Percentiles rank a stretch among this genome's conserved stretches.
These are phyloP conservation scores for Strobilomyces dryophilus DNA, from an alignment of 768 basidiomycete species.

Conservation along the genomic window DNA sequence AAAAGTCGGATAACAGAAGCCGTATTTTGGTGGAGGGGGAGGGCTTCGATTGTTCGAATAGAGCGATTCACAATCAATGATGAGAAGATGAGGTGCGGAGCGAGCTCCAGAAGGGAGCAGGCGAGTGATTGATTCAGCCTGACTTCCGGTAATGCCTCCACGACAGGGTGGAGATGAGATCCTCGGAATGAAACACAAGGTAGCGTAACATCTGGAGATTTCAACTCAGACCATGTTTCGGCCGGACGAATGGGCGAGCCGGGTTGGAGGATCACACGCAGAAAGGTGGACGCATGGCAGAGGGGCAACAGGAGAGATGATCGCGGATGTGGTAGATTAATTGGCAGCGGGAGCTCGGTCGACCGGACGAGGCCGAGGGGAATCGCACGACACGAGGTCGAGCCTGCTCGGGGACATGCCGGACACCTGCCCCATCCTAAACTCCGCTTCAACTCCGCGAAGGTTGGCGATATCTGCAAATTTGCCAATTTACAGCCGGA, in stretches of 20 bases:
- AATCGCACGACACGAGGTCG: conserved; percentile 15
- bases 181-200: conserved; percentile 15
- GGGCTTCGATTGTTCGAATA: conserved; percentile 1
- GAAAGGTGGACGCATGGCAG: not conserved
- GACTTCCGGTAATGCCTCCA: not conserved
- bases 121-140: conserved; percentile 4
- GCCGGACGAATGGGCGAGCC: not conserved
- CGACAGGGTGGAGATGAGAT: conserved; percentile 2
- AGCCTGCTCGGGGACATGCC: conserved; percentile 4
- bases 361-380: conserved; percentile 9
- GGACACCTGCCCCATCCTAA: not conserved
- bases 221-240: conserved; percentile 10
- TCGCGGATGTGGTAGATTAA: no score
- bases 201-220: not conserved
- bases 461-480: conserved; percentile 4
- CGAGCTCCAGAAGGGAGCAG: not conserved
- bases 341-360: conserved; percentile 1
- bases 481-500: conserved; percentile 15
- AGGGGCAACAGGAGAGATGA: not conserved
- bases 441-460: conserved; percentile 27
- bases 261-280: conserved; percentile 17
- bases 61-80: conserved; percentile 17
- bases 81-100: conserved; percentile 4
- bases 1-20: conserved; percentile 4
- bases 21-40: not conserved